These are phyloP conservation scores for Kalaharituber pfeilii DNA, from an alignment of 2,329 filamentous ascomycete species.

Conservation along the genomic window DNA sequence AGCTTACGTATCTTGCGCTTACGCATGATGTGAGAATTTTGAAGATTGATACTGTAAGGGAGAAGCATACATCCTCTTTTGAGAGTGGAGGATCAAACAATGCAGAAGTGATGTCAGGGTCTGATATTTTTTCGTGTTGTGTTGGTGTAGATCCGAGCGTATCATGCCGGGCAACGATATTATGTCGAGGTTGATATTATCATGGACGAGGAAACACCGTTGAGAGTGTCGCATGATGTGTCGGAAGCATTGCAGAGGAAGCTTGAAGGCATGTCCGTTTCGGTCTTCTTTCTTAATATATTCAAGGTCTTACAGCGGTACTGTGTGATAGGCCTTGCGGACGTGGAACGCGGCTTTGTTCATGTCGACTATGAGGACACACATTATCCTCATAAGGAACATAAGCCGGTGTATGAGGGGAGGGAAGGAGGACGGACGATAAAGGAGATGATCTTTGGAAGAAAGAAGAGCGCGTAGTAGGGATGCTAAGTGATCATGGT, in stretches of 20 bases:
- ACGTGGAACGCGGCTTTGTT: slow-evolving; percentile 86
- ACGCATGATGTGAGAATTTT: slow-evolving; percentile 69
- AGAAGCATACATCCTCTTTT: slow-evolving; percentile 22
- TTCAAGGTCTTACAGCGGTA: no score
- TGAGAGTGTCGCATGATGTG: slow-evolving; percentile 74
- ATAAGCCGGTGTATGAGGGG: slow-evolving; percentile 32
- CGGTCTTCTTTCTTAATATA: no score
- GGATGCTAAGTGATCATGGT: no score
- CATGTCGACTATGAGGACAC: slow-evolving; percentile 96
- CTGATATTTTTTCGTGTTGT: no score
- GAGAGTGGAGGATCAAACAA: no score
- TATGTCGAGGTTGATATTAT: slow-evolving; percentile 95
- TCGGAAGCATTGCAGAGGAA: slow-evolving; percentile 90
- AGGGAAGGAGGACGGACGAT: slow-evolving; percentile 40
- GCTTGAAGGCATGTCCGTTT: slow-evolving; percentile 73
- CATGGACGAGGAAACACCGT: slow-evolving; percentile 58
- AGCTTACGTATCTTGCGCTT: slow-evolving; percentile 34
- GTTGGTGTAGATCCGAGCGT: not conserved
- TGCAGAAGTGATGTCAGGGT: no score
- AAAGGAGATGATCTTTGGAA: slow-evolving; percentile 21
- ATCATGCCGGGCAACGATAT: slow-evolving; percentile 41
- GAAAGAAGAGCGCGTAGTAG: not conserved
- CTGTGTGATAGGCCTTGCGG: no score
- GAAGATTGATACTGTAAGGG: slow-evolving; percentile 89
- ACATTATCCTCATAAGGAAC: slow-evolving; percentile 47